Conservation (phyloP, 345 rosid species). For the Aethionema arabicum region DNA sequence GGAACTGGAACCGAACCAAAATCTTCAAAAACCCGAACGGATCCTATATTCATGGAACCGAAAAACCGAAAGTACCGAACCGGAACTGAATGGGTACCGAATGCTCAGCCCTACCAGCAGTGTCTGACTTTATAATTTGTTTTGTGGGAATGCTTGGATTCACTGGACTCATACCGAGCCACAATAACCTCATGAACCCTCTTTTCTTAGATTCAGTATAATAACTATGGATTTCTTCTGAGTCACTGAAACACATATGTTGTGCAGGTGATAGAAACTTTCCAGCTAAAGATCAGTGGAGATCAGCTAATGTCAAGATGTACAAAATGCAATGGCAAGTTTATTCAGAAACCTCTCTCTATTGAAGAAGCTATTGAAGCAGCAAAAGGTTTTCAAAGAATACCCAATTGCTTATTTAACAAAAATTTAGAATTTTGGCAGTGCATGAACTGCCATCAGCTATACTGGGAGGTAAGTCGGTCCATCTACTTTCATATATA, state of each 20-base stretch:
- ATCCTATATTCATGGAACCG: no score
- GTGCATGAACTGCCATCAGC: slow-evolving; percentile 92
- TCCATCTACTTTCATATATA: background rate
- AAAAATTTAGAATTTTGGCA: slow-evolving; percentile 93
- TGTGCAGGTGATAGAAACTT: slow-evolving; percentile 70
- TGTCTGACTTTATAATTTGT: background rate
- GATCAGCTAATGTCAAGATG: slow-evolving; percentile 89
- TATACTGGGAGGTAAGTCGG: slow-evolving; percentile 88
- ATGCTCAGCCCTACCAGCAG: no score
- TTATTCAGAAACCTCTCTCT: slow-evolving; percentile 75
- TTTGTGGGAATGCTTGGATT: slow-evolving; percentile 6
- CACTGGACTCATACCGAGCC: slow-evolving; percentile 5
- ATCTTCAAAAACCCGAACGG: no score
- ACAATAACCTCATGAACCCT: slow-evolving; percentile 8
- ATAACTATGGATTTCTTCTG: background rate
- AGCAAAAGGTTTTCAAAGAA: slow-evolving; percentile 89
- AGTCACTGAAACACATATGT: slow-evolving; percentile 17
- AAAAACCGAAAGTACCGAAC: no score
- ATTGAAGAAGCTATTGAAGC: slow-evolving; percentile 91
- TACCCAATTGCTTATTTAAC: slow-evolving; percentile 80
- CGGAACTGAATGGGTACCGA: no score
- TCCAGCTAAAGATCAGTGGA: slow-evolving; percentile 65
- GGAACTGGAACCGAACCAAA: no score
- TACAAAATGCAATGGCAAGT: slow-evolving; percentile 91
- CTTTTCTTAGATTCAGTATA: background rate